These are phyloP conservation scores for Candida sanyaensis DNA, from an alignment of 1,139 yeast genomes.

Conservation along the genomic window DNA sequence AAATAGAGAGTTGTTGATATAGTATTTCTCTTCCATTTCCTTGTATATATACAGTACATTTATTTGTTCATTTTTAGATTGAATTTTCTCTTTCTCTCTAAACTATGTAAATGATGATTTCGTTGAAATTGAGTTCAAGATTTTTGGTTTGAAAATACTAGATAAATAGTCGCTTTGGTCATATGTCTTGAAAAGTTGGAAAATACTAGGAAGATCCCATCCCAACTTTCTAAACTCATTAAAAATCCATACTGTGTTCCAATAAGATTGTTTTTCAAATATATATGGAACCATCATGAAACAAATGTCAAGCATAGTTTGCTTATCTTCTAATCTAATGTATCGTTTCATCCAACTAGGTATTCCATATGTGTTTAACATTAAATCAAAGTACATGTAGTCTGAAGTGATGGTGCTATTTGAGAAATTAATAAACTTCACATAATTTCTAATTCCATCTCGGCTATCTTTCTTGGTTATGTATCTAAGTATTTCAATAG, in stretches of 20 bases:
- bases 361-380: slow-evolving; percentile 4
- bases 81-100: neutral
- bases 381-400: neutral
- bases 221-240: slow-evolving; percentile 36
- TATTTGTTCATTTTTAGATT: neutral
- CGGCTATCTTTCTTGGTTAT: neutral
- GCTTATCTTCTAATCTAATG: neutral
- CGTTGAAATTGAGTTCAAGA: neutral
- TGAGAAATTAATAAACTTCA: neutral
- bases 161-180: slow-evolving; percentile 12
- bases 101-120: neutral
- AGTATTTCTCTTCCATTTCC: neutral
- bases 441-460: slow-evolving; percentile 3
- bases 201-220: slow-evolving; percentile 24
- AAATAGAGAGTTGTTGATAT: slow-evolving; percentile 9
- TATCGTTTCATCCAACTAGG: neutral
- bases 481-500: neutral
- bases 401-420: neutral
- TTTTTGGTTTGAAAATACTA: slow-evolving; percentile 8
- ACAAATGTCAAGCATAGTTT: slow-evolving; percentile 13
- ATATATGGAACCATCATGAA: slow-evolving; percentile 19
- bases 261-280: neutral
- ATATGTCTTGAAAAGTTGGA: slow-evolving; percentile 7
- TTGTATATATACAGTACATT: slow-evolving; percentile 20
- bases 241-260: slow-evolving; percentile 29